phyloP scores from a whole-genome alignment of 2,329 filamentous ascomycete species.

The Trichoderma endophyticum region DNA sequence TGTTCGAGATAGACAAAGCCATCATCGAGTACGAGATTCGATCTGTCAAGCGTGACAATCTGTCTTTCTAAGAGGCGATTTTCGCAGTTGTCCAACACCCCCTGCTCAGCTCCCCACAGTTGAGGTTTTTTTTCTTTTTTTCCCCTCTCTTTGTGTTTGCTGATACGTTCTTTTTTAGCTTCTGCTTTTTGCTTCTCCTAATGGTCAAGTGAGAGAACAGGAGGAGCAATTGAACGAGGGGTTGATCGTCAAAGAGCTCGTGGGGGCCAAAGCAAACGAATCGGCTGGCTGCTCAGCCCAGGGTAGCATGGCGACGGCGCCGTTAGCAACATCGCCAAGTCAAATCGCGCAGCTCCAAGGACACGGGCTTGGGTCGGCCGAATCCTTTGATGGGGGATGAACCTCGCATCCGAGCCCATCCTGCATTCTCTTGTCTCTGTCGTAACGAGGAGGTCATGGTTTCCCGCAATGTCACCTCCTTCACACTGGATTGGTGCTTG shows the following conservation, averaged over 20 bases:
- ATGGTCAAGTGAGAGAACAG: slow-evolving; percentile 4
- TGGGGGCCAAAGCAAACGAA: neutral
- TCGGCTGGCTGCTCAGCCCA: neutral
- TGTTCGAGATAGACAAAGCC: neutral
- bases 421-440: neutral
- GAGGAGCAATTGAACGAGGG: slow-evolving; percentile 8
- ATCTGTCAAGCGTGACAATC: neutral
- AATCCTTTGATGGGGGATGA: slow-evolving; percentile 22
- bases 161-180: neutral
- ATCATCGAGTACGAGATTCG: neutral
- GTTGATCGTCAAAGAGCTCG: slow-evolving; percentile 3
- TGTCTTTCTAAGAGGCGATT: neutral
- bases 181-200: neutral
- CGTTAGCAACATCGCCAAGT: slow-evolving; percentile 10
- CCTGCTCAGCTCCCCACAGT: neutral
- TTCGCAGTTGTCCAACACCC: neutral
- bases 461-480: neutral
- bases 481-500: neutral
- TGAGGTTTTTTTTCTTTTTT: neutral
- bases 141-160: neutral
- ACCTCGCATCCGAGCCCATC: slow-evolving; percentile 9
- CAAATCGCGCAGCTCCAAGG: slow-evolving; percentile 25
- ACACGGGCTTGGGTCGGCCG: slow-evolving; percentile 32
- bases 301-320: slow-evolving; percentile 9
- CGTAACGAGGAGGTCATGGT: neutral